These are phyloP conservation scores for Globisporangium alternatum DNA, from an alignment of 352 stramenopile species.

Conservation along the genomic window DNA sequence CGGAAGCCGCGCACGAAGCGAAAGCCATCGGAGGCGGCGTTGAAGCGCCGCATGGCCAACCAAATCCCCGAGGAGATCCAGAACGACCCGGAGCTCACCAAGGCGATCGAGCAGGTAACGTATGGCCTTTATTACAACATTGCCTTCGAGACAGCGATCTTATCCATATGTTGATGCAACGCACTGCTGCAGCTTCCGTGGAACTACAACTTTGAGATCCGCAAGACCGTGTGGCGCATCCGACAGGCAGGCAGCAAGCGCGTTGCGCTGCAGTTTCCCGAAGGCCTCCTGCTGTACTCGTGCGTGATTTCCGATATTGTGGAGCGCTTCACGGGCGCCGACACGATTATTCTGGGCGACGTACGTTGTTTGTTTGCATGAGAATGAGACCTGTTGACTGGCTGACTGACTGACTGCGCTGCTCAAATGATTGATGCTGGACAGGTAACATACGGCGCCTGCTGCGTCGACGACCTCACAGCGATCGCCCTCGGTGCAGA, in stretches of 20 bases:
- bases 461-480: slow-evolving; percentile 98
- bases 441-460: slow-evolving; percentile 98
- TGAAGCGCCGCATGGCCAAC: slow-evolving; percentile 77
- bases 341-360: slow-evolving; percentile 96
- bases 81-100: slow-evolving; percentile 83
- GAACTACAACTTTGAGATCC: slow-evolving; percentile 99
- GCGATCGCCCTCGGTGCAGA: slow-evolving; percentile 94
- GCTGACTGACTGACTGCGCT: background rate
- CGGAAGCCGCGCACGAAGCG: slow-evolving; percentile 50
- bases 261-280: slow-evolving; percentile 98
- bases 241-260: slow-evolving; percentile 83
- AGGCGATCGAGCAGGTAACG: slow-evolving; percentile 85
- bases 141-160: background rate
- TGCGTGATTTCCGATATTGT: slow-evolving; percentile 99
- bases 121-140: background rate
- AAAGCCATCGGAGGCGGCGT: slow-evolving; percentile 55
- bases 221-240: slow-evolving; percentile 97
- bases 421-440: background rate
- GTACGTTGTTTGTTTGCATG: slow-evolving; percentile 53
- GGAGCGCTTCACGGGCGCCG: slow-evolving; percentile 90
- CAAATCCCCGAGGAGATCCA: slow-evolving; percentile 91
- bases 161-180: background rate
- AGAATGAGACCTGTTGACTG: background rate
- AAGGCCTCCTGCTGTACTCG: slow-evolving; percentile 97
- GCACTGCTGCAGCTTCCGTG: slow-evolving; percentile 73